phyloP scores from a whole-genome alignment of 257 asterid species.

The Nicotiana knightiana region DNA sequence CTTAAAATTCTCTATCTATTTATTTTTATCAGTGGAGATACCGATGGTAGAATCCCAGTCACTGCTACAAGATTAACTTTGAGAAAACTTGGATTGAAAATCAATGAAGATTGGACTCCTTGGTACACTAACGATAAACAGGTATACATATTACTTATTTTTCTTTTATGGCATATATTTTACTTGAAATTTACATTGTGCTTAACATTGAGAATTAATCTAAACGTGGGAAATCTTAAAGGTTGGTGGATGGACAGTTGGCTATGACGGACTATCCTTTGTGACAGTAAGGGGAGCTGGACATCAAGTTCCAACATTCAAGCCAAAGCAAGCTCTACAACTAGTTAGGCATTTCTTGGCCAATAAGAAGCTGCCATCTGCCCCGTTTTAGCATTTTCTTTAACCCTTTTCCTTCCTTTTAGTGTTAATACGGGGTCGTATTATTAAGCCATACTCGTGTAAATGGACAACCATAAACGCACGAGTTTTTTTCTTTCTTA shows the following conservation, averaged over 20 bases:
- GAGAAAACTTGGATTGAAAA: conserved; percentile 43
- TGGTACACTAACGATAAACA: conserved; percentile 62
- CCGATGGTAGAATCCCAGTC: conserved; percentile 71
- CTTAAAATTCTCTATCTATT: not conserved
- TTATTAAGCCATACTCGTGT: too few relatives aligned
- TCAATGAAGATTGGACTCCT: conserved; percentile 55
- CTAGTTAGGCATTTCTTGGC: conserved; percentile 49
- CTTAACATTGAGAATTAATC: not conserved
- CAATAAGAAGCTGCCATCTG: conserved; percentile 36
- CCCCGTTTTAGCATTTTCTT: conserved; percentile 31
- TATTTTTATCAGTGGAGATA: conserved; percentile 50
- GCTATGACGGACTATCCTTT: conserved; percentile 53
- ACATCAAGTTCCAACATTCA: conserved; percentile 67
- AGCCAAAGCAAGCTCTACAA: conserved; percentile 65
- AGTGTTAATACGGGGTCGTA: not conserved
- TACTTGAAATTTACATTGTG: not conserved
- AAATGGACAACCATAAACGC: too few relatives aligned
- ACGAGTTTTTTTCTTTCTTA: too few relatives aligned
- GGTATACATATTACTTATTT: conserved; percentile 24
- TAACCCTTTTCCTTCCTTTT: not conserved
- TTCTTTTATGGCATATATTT: not conserved
- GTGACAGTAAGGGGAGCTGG: conserved; percentile 91
- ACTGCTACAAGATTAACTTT: conserved; percentile 55
- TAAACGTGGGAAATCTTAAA: conserved; percentile 9
- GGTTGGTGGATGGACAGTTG: conserved; percentile 92